phyloP scores from a whole-genome alignment of 2,329 filamentous ascomycete genomes.

The Colletotrichum limetticola region DNA sequence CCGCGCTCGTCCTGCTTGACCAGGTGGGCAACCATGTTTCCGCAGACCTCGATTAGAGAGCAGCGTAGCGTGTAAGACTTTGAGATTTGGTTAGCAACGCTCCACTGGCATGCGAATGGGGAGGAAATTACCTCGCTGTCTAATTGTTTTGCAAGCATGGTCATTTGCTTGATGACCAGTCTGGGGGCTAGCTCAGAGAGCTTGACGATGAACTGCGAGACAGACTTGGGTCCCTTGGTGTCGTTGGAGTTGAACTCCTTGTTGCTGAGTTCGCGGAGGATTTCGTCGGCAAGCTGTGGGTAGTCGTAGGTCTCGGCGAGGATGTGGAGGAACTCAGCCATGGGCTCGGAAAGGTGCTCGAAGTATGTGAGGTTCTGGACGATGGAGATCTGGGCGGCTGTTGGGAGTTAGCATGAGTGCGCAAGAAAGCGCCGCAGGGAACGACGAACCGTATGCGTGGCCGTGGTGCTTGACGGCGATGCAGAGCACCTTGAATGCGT shows the following conservation, averaged over 20 bases:
- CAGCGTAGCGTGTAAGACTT: slow-evolving; percentile 93
- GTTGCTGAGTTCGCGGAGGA: slow-evolving; percentile 92
- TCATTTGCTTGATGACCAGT: slow-evolving; percentile 97
- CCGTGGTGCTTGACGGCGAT: slow-evolving; percentile 98
- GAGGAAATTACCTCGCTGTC: slow-evolving; percentile 80
- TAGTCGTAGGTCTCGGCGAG: slow-evolving; percentile 98
- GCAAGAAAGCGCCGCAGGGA: slow-evolving; percentile 21
- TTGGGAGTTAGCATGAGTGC: slow-evolving; percentile 40
- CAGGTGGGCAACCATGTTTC: slow-evolving; percentile 91
- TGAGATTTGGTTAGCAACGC: neutral
- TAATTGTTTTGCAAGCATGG: slow-evolving; percentile 90
- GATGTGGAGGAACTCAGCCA: slow-evolving; percentile 98
- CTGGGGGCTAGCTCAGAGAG: slow-evolving; percentile 92
- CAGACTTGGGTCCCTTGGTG: slow-evolving; percentile 93
- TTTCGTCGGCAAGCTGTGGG: slow-evolving; percentile 92
- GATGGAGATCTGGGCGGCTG: slow-evolving; percentile 95
- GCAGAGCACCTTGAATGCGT: slow-evolving; percentile 96
- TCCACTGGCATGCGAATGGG: too few species aligned
- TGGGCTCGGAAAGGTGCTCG: slow-evolving; percentile 97
- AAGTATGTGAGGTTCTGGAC: slow-evolving; percentile 98
- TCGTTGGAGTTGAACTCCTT: slow-evolving; percentile 99
- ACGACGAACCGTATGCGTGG: slow-evolving; percentile 84
- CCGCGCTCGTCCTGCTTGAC: slow-evolving; percentile 91
- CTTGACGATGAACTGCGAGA: slow-evolving; percentile 92
- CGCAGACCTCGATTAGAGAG: slow-evolving; percentile 95